A percentile compares a stretch with the other conserved stretches of the same genome.
phyloP scores from a whole-genome alignment of 169 alveolate species.

The Theileria parva region DNA sequence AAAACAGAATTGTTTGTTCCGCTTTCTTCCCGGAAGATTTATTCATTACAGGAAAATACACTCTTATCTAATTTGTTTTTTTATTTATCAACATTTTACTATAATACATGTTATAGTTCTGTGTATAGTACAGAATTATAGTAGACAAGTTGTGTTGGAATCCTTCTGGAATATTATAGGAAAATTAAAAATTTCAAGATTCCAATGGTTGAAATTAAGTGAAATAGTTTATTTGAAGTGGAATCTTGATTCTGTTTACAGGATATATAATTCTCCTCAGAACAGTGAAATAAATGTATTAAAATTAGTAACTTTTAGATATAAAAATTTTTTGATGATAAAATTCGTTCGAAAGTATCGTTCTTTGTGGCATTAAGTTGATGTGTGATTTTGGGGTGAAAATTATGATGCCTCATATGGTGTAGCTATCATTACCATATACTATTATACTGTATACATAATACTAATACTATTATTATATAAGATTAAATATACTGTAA shows the following conservation, averaged over 20 bases:
- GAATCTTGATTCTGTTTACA: background rate
- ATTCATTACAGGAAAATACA: slow-evolving; percentile 76
- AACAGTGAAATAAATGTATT: background rate
- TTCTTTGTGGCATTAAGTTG: background rate
- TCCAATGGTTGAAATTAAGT: background rate
- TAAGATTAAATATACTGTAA: background rate
- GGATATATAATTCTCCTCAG: background rate
- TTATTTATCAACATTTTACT: background rate
- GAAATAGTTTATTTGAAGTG: background rate
- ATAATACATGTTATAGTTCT: too few relatives aligned
- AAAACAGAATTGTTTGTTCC: slow-evolving; percentile 85
- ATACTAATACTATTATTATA: background rate
- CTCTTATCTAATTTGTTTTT: slow-evolving; percentile 61
- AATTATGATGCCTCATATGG: slow-evolving; percentile 13
- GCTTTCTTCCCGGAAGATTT: slow-evolving; percentile 85
- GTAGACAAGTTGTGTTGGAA: background rate
- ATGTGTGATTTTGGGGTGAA: slow-evolving; percentile 15
- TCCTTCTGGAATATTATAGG: background rate
- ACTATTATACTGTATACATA: background rate
- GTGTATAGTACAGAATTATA: background rate
- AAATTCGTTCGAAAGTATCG: background rate
- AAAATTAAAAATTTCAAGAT: background rate
- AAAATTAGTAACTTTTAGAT: background rate
- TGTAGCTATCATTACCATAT: background rate
- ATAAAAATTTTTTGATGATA: background rate